Conservation (phyloP, 106 monocot genomes). For the Acanthochlamys bracteata region DNA sequence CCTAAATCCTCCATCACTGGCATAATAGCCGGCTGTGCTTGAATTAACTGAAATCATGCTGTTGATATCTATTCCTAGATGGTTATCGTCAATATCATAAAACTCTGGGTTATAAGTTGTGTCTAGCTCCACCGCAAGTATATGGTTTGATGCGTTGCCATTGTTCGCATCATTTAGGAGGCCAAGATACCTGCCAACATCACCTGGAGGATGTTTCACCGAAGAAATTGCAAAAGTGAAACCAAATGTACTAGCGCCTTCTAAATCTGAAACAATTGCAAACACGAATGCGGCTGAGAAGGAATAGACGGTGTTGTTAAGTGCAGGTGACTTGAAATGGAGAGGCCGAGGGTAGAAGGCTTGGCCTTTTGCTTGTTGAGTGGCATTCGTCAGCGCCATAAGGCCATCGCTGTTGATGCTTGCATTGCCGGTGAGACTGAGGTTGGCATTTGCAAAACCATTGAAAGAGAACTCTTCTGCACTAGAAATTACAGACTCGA, state of each 20-base stretch:
- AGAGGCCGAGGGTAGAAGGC: constrained; percentile 9
- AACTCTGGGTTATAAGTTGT: constrained; percentile 2
- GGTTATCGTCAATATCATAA: constrained; percentile 6
- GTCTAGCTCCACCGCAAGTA: constrained; percentile 8
- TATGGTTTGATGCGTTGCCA: too few relatives aligned
- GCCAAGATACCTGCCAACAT: neutral
- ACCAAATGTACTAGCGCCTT: neutral
- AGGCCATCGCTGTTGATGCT: too few relatives aligned
- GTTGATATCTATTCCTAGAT: constrained; percentile 6
- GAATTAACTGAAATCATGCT: constrained; percentile 1
- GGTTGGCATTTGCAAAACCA: constrained; percentile 4
- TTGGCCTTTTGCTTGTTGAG: neutral
- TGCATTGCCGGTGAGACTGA: too few relatives aligned
- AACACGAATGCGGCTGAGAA: constrained; percentile 9
- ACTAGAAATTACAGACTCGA: neutral
- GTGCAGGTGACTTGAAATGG: constrained; percentile 5
- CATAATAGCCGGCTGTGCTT: constrained; percentile 7
- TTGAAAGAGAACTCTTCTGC: constrained; percentile 1
- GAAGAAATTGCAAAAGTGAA: constrained; percentile 11
- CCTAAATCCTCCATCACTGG: neutral
- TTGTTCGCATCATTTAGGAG: constrained; percentile 2
- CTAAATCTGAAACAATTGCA: constrained; percentile 1
- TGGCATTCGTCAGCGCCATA: constrained; percentile 13
- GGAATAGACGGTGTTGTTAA: neutral
- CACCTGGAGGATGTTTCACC: neutral